phyloP scores from a whole-genome alignment of 139 green algal species.

The Bryopsis sp. region DNA sequence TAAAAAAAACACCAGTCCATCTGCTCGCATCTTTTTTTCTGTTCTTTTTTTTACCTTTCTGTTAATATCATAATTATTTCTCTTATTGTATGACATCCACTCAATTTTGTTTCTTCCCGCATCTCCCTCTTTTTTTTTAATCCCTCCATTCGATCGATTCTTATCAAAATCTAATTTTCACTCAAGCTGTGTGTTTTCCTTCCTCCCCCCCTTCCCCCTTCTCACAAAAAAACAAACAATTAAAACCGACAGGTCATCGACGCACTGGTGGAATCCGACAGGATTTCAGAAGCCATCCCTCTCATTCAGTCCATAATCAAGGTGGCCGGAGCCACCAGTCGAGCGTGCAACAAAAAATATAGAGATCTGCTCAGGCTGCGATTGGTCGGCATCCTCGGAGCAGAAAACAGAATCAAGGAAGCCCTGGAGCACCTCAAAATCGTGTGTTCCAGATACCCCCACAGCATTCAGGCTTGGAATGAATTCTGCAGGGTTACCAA shows the following conservation, averaged over 20 bases:
- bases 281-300: not conserved
- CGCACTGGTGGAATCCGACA: not conserved
- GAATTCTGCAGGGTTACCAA: conserved; percentile 28
- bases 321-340: not conserved
- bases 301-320: not conserved
- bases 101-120: no score
- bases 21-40: no score
- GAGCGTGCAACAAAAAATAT: not conserved
- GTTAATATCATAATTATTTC: no score
- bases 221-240: no score
- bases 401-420: not conserved
- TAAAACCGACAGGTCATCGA: conserved; percentile 12
- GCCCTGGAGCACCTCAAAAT: not conserved
- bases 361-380: not conserved
- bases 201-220: no score
- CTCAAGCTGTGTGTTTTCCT: no score
- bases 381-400: not conserved
- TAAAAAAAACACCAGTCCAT: no score
- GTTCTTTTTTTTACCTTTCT: no score
- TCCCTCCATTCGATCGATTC: no score
- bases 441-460: conserved; percentile 24
- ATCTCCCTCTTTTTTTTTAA: no score
- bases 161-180: no score
- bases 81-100: no score
- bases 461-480: conserved; percentile 43